Evolutionary conservation across 331 rosid genomes (phyloP).

Genomic region (Cydonia oblonga): DNA sequence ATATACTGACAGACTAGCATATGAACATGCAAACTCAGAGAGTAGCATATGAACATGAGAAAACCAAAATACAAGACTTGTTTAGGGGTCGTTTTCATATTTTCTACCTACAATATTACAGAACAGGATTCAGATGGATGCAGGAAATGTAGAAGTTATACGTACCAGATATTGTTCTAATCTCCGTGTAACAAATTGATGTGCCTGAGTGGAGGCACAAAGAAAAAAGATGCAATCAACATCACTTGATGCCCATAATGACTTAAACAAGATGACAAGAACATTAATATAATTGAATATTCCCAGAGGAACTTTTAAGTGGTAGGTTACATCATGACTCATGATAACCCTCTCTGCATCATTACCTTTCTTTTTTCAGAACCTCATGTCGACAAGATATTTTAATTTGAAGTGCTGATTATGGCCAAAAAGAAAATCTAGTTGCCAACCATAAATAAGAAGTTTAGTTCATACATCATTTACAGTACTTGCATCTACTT

Average conservation of each 20-base stretch:
- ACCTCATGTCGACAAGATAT: not conserved
- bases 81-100: not conserved
- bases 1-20: not conserved
- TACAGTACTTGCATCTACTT: conserved; percentile 42
- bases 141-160: conserved; percentile 2
- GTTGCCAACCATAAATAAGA: not conserved
- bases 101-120: not conserved
- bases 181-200: conserved; percentile 73
- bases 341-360: not conserved
- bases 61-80: not conserved
- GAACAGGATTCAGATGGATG: too few relatives aligned
- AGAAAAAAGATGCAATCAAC: conserved; percentile 10
- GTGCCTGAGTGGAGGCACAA: conserved; percentile 37
- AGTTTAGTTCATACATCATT: conserved; percentile 43
- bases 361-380: not conserved
- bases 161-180: conserved; percentile 89
- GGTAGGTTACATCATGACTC: not conserved
- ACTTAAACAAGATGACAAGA: not conserved
- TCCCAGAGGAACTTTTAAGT: not conserved
- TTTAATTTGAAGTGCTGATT: not conserved
- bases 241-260: not conserved
- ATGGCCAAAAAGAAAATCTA: not conserved
- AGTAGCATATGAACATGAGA: not conserved
- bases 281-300: too few relatives aligned
- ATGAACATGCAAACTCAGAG: not conserved